phyloP scores from a whole-genome alignment of 495 filamentous ascomycete genomes.

The Aspergillus wentii region DNA sequence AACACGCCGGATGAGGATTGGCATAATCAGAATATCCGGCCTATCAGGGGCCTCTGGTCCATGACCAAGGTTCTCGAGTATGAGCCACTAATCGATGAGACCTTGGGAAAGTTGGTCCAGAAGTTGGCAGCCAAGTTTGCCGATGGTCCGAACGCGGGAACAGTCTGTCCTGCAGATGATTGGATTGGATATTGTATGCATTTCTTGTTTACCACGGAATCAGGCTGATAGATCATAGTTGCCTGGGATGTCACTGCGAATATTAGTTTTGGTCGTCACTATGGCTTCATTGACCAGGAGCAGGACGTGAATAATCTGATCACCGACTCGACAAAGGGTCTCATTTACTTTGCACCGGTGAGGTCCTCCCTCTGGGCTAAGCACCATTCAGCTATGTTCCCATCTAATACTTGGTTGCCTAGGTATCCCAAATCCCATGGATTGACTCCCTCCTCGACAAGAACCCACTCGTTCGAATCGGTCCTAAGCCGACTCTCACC shows the following conservation, averaged over 20 bases:
- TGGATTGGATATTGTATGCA: conserved; percentile 40
- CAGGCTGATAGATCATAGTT: conserved; percentile 11
- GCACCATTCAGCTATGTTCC: too few species aligned
- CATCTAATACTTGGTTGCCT: neutral
- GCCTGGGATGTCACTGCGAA: conserved; percentile 43
- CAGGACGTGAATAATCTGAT: conserved; percentile 32
- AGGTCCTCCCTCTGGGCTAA: too few species aligned
- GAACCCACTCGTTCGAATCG: conserved; percentile 43
- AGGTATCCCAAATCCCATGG: conserved; percentile 42
- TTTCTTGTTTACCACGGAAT: neutral
- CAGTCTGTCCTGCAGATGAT: conserved; percentile 24
- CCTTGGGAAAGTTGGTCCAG: conserved; percentile 14
- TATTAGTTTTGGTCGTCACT: conserved; percentile 31
- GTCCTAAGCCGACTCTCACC: too few species aligned
- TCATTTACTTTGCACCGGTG: conserved; percentile 20
- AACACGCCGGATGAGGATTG: conserved; percentile 38
- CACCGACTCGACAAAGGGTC: conserved; percentile 11
- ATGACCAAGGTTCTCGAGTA: conserved; percentile 29
- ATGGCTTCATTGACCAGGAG: conserved; percentile 37
- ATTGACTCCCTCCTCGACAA: conserved; percentile 43
- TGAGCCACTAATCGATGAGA: conserved; percentile 27
- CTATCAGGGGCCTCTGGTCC: conserved; percentile 36
- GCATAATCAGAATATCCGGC: conserved; percentile 31
- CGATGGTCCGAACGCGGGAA: conserved; percentile 11
- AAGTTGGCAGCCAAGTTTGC: conserved; percentile 17